Percentiles rank a stretch among this genome's conserved stretches.
Conservation (phyloP, 176 grass and related monocot species). For the Carex kokanica region DNA sequence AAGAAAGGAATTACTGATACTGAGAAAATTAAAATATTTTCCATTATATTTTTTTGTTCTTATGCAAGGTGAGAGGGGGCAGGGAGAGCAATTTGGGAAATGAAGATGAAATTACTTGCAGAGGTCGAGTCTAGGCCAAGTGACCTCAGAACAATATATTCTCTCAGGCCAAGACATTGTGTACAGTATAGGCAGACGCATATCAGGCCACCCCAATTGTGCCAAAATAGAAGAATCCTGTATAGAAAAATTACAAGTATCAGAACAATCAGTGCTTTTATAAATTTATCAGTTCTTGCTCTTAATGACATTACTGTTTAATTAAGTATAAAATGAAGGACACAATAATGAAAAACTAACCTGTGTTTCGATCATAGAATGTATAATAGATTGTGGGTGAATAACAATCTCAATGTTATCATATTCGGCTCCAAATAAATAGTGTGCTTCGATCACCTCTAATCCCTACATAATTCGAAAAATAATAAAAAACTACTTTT, state of each 20-base stretch:
- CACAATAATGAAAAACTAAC: conserved; percentile 30
- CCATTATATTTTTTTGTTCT: not conserved
- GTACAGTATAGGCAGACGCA: conserved; percentile 92
- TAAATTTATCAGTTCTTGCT: not conserved
- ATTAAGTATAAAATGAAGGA: not conserved
- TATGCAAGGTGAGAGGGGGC: not conserved
- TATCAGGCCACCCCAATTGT: conserved; percentile 93
- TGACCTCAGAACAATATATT: conserved; percentile 85
- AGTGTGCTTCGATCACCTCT: conserved; percentile 99
- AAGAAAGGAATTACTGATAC: not conserved
- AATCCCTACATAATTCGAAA: conserved; percentile 48
- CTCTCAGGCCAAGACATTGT: conserved; percentile 97
- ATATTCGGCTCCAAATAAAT: conserved; percentile 89
- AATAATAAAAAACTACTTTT: not conserved
- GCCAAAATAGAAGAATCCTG: conserved; percentile 96
- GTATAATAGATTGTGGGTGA: conserved; percentile 97
- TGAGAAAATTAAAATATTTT: not conserved
- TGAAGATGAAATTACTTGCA: conserved; percentile 62
- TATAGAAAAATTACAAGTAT: not conserved
- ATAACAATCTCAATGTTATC: conserved; percentile 97
- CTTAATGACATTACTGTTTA: not conserved
- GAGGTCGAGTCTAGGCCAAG: conserved; percentile 93
- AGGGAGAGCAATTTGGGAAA: not conserved
- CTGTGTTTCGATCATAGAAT: conserved; percentile 98
- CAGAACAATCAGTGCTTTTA: not conserved